Conservation (phyloP, 108 stramenopile genomes). For the Skeletonema tropicum region DNA sequence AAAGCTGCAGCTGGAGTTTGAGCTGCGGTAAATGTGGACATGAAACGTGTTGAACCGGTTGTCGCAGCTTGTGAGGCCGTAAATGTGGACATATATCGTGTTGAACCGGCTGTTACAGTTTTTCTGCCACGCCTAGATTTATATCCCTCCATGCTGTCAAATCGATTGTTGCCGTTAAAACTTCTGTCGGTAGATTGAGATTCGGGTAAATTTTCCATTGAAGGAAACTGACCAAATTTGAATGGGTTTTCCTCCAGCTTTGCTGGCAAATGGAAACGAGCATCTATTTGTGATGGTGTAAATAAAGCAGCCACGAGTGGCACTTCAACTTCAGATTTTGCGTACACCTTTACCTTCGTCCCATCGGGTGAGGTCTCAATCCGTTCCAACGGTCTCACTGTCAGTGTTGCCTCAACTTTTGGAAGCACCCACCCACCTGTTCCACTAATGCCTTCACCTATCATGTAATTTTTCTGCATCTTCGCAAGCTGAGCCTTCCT, state of each 20-base stretch:
- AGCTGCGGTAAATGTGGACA: slow-evolving; percentile 26
- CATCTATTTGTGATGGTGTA: slow-evolving; percentile 57
- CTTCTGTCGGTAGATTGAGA: not conserved
- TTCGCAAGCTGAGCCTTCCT: slow-evolving; percentile 48
- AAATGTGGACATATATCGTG: slow-evolving; percentile 38
- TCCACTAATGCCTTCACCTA: slow-evolving; percentile 75
- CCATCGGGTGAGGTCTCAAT: slow-evolving; percentile 72
- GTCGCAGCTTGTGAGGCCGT: not conserved
- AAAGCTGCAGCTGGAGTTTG: slow-evolving; percentile 7
- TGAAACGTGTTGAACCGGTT: slow-evolving; percentile 28
- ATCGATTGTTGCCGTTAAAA: not conserved
- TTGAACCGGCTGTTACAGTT: slow-evolving; percentile 9
- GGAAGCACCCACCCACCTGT: slow-evolving; percentile 79
- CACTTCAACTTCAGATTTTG: slow-evolving; percentile 81
- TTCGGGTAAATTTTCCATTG: not conserved
- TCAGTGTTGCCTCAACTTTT: slow-evolving; percentile 68
- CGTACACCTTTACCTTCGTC: slow-evolving; percentile 77
- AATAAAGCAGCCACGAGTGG: slow-evolving; percentile 71
- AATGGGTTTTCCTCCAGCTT: slow-evolving; percentile 71
- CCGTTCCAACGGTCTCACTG: slow-evolving; percentile 84
- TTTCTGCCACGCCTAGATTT: slow-evolving; percentile 15
- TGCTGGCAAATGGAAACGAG: slow-evolving; percentile 52
- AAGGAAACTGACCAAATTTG: slow-evolving; percentile 26
- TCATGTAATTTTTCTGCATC: slow-evolving; percentile 43
- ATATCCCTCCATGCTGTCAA: not conserved